phyloP scores from a whole-genome alignment of 257 asterid genomes.

The Gentiana dahurica region DNA sequence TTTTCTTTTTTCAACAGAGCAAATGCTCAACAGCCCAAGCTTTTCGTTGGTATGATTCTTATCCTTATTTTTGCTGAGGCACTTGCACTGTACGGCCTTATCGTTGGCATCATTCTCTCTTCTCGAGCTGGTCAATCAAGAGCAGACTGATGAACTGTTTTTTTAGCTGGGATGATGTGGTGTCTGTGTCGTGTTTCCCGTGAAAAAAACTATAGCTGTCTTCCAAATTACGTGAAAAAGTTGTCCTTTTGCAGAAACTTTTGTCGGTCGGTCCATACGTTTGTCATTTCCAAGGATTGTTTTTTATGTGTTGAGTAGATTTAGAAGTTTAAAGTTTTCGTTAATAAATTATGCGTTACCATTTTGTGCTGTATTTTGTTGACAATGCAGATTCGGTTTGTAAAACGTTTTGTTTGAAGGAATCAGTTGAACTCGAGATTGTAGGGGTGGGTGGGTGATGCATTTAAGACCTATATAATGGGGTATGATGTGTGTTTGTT shows the following conservation, averaged over 20 bases:
- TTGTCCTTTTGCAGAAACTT: slow-evolving; percentile 7
- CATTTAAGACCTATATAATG: background rate
- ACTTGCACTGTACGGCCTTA: slow-evolving; percentile 67
- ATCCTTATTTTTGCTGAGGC: slow-evolving; percentile 80
- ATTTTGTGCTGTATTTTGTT: slow-evolving; percentile 11
- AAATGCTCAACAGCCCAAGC: slow-evolving; percentile 80
- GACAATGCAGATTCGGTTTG: slow-evolving; percentile 8
- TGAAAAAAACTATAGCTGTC: slow-evolving; percentile 12
- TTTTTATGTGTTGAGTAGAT: slow-evolving; percentile 25
- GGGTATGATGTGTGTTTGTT: too few species aligned
- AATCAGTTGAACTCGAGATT: too few species aligned
- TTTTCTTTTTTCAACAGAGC: slow-evolving; percentile 36
- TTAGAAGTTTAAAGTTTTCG: slow-evolving; percentile 15
- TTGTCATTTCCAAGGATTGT: slow-evolving; percentile 3
- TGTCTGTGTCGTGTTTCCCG: slow-evolving; percentile 15
- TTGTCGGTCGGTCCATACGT: background rate
- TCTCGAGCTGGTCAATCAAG: slow-evolving; percentile 89
- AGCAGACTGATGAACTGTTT: slow-evolving; percentile 48
- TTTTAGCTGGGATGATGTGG: background rate
- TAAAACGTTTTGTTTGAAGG: background rate
- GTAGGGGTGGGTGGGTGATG: background rate
- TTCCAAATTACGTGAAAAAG: slow-evolving; percentile 14
- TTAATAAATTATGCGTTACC: slow-evolving; percentile 27
- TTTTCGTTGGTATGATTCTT: slow-evolving; percentile 77
- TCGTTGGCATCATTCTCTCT: slow-evolving; percentile 84